Evolutionary conservation across 1,284 basidiomycete genomes (phyloP), one percentile per base, ranked within the genome.

Genomic region (Ceratobasidium theobromae): DNA sequence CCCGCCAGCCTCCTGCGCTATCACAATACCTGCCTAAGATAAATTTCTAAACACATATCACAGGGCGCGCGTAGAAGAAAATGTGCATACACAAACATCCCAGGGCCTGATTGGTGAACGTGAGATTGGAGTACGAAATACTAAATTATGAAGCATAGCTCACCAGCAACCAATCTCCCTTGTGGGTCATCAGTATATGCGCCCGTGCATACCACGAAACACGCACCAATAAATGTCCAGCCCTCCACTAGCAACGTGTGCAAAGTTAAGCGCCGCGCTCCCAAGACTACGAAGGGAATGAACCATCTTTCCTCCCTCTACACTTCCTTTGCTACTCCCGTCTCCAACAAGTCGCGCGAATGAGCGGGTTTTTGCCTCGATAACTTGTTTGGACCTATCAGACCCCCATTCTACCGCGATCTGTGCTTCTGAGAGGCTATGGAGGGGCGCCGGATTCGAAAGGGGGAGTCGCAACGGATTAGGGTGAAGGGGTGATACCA

Each of bases 321-420:
- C 80, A 70, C 41, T 58, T 11, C 84, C 60, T 84, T 55, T 80
- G 77, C 1, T 76, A 23, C 76, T 79, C 1, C 86, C 82, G 72
- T 96, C 86, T 1, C 89, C 93, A 1, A 91, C 87, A 16, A 98
- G 84, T 3, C 85, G 84, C 67, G 83, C 77, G 78, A 92, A 98
- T 8, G 87, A 88, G 27, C 76, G 76, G 0, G 84, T 80, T 74
- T 97, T 97, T 65, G 83, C 80, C 1, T 79, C 76, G 45, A 95
- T 82, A 2, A 83, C 80, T 4, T 78, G 77, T 11, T 77, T 72
- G 2, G 81, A 80, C 16, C 95, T 83, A 75, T 96, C 94, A 0
- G 89, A 90, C 28, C 95, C 95, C 89, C 93, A 98, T 78, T 98
- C 95, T 57, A 95, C 82, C 2, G 87, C 95, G 43, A 97, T 82